These are phyloP conservation scores for Megacollybia marginata DNA, from an alignment of 768 basidiomycete species.

Conservation along the genomic window DNA sequence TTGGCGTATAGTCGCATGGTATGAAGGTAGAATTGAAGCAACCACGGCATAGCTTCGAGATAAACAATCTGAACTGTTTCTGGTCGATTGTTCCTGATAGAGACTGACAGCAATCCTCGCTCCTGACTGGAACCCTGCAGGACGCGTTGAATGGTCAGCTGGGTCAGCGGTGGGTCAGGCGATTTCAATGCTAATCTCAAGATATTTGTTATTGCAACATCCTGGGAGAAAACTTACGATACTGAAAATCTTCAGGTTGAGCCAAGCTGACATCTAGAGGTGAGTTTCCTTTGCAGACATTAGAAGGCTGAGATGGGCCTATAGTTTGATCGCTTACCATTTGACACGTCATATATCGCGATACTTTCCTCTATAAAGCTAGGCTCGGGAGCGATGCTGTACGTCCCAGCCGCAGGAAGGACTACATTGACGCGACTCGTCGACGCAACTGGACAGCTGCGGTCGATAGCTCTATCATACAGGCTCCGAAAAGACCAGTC, in stretches of 20 bases:
- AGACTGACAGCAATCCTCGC: slow-evolving; percentile 62
- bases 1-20: slow-evolving; percentile 53
- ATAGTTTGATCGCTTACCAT: slow-evolving; percentile 28
- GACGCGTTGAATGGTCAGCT: slow-evolving; percentile 60
- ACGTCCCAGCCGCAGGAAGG: slow-evolving; percentile 33
- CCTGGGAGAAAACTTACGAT: slow-evolving; percentile 37
- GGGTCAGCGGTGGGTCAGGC: slow-evolving; percentile 31
- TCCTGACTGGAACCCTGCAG: slow-evolving; percentile 73
- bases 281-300: slow-evolving; percentile 22
- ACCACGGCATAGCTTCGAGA: slow-evolving; percentile 91
- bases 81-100: slow-evolving; percentile 52
- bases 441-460: slow-evolving; percentile 62
- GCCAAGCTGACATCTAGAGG: slow-evolving; percentile 51
- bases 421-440: slow-evolving; percentile 47
- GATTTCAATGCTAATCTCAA: slow-evolving; percentile 26
- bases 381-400: slow-evolving; percentile 49
- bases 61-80: slow-evolving; percentile 49
- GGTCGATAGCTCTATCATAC: slow-evolving; percentile 60
- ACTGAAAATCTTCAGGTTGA: slow-evolving; percentile 54
- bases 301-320: slow-evolving; percentile 1
- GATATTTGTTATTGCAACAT: neutral
- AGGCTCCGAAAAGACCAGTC: slow-evolving; percentile 71
- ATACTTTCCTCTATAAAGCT: slow-evolving; percentile 20
- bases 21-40: slow-evolving; percentile 82
- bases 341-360: slow-evolving; percentile 42